Evolutionary conservation across 1,284 basidiomycete genomes (phyloP), one percentile per base, ranked within the genome.

Genomic region (Ganoderma leucocontextum): DNA sequence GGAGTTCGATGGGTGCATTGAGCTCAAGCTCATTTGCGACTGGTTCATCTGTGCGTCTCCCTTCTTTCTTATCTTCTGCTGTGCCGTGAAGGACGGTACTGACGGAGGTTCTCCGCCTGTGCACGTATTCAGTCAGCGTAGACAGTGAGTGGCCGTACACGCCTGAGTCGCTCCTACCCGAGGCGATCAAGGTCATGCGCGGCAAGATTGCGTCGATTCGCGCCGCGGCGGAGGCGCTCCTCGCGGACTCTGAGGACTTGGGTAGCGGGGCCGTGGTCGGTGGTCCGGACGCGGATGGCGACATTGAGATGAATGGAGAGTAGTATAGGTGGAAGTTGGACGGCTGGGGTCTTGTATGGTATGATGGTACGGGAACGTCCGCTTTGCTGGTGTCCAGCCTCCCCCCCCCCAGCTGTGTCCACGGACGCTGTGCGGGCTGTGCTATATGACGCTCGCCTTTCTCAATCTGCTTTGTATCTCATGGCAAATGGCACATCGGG

Each of bases 81-180:
- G 25, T 12, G n/a, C n/a, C 22, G 33, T 6, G 13, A 3, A 7
- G 13, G 5, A 8, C 29, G 25, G 39, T 38, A 19, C n/a, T 49
- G 61, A 60, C 41, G n/a, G 39, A 29, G n/a, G n/a, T n/a, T n/a
- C n/a, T n/a, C n/a, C n/a, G n/a, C n/a, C n/a, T n/a, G n/a, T n/a
- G 53, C 25, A 36, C 7, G 33, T 4, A 61, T 68, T 5, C 74
- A 97, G 96, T 95, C 84, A 93, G 89, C 71, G 86, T 99, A 63
- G 96, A 99, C 81, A 95, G 95, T 0, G 94, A 96, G 72, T 93
- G 96, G 2, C 89, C 95, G 33, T 98, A 98, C 78, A 81, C 87
- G 17, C 96, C 97, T 0, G 89, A 97, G 79, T 87, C 92, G 52
- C 82, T 99, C n/a, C 82, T 98, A 8, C 91, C 91, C 0, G 94